phyloP scores from a whole-genome alignment of 306 rosid species.

The Trichosanthes truncata region DNA sequence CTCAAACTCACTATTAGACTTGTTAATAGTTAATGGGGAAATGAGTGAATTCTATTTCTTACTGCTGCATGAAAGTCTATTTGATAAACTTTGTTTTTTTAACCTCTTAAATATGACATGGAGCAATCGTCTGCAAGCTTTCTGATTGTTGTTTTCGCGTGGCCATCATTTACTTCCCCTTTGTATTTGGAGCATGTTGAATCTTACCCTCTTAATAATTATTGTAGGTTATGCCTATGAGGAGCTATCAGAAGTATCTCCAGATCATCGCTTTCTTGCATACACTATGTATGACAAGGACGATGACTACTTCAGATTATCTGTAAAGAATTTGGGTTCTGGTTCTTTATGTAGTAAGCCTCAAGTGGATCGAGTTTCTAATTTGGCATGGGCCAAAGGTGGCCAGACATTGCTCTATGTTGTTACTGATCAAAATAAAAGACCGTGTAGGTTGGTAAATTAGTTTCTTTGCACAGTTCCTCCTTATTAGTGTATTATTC shows the following conservation, averaged over 20 bases:
- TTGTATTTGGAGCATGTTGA: background rate
- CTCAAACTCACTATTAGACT: background rate
- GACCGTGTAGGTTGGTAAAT: constrained; percentile 56
- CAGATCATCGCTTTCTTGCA: constrained; percentile 77
- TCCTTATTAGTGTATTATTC: background rate
- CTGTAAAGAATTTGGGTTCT: constrained; percentile 84
- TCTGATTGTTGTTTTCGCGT: background rate
- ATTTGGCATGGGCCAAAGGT: constrained; percentile 84
- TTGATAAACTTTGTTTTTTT: background rate
- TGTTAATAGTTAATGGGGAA: background rate
- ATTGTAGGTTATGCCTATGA: constrained; percentile 80
- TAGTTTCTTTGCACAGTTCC: background rate
- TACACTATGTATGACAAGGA: constrained; percentile 93
- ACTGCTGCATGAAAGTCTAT: background rate
- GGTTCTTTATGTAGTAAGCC: constrained; percentile 89
- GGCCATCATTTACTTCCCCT: background rate
- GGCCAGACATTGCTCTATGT: constrained; percentile 84
- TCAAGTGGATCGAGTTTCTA: constrained; percentile 67
- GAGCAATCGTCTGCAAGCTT: background rate
- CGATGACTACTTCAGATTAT: constrained; percentile 57
- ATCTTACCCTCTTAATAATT: background rate
- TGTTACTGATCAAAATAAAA: constrained; percentile 66
- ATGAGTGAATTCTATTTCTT: background rate
- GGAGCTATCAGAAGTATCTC: constrained; percentile 80
- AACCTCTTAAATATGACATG: background rate